Base-by-base conservation (phyloP, 2,329 filamentous ascomycete genomes). In the Diaporthe citri region DNA sequence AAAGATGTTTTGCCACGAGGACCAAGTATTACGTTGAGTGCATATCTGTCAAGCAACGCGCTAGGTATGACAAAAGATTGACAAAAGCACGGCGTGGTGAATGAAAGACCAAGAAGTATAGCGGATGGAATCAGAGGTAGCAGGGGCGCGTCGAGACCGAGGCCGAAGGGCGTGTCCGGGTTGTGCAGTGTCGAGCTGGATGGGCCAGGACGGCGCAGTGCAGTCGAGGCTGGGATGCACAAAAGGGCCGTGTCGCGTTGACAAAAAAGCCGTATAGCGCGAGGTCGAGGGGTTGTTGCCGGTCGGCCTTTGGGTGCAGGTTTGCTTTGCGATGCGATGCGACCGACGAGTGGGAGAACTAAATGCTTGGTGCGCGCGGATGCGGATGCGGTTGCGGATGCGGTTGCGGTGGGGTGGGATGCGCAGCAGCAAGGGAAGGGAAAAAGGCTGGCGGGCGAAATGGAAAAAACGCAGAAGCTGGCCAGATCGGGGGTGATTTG, bases 381-480 rank as follows among this genome's bases (percentile, higher is more conserved):
- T 55, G 64, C 64, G 48, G 64, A 28, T 69, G 64, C 64, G 48
- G 64, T 28, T 55, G 64, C 64, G 48, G 64, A 28, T 69, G 64
- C 64, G 72, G 75, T 48, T 76, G 75, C 74, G 74, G 72, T 67
- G 72, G 75, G 71, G 72, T 73, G 56, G 67, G 59, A 48, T 56
- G 72, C 51, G 56, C 43, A 71, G 57, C 70, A 52, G 72, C 59
- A 55, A 57, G 60, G 72, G 52, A 48, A 57, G 59, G 62, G 41
- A 72, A 75, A 73, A 72, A 51, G 69, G 70, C 59, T 72, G 73
- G 64, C 67, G 36, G 51, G 59, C 66, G 72, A 74, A 74, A 62
- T 43, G 52, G 66, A 87, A 87, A 85, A 86, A 83, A 83, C 83
- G 82, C 81, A 83, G 84, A 83, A 79, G 80, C 79, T 79, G 81